Percentiles rank a stretch among this genome's conserved stretches.
These are phyloP conservation scores for Tolypocladium album DNA, from an alignment of 2,329 filamentous ascomycete genomes.

Conservation along the genomic window DNA sequence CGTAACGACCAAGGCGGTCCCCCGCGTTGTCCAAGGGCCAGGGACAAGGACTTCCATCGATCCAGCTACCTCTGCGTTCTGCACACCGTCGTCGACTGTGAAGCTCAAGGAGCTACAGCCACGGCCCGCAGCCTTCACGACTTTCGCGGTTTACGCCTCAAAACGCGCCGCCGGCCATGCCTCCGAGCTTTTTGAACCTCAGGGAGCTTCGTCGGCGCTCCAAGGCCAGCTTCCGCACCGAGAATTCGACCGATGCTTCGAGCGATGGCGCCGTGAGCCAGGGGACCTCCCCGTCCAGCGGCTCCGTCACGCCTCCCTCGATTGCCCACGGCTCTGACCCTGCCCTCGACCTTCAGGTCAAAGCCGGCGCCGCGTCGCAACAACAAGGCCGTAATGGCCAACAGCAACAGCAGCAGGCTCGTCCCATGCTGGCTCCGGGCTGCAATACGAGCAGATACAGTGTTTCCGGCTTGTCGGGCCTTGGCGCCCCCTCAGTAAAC, in stretches of 20 bases:
- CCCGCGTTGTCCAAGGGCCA: not conserved
- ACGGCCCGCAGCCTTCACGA: not conserved
- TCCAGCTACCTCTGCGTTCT: not conserved
- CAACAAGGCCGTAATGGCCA: constrained; percentile 2
- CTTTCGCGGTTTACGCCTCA: not conserved
- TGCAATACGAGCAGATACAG: constrained; percentile 47
- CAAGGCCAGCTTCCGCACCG: constrained; percentile 60
- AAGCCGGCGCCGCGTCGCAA: constrained; percentile 28
- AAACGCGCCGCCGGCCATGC: constrained; percentile 28
- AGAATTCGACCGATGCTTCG: constrained; percentile 49
- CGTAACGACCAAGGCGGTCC: not conserved
- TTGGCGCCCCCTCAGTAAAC: constrained; percentile 43
- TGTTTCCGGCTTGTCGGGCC: constrained; percentile 51
- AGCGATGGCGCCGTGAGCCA: constrained; percentile 48
- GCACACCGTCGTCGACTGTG: not conserved
- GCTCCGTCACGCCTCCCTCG: constrained; percentile 66
- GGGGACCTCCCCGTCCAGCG: constrained; percentile 53
- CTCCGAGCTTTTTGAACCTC: constrained; percentile 54
- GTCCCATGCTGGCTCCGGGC: constrained; percentile 26
- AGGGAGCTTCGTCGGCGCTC: constrained; percentile 70
- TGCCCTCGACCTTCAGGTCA: constrained; percentile 49
- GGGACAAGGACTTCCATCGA: not conserved
- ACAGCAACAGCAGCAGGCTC: constrained; percentile 15
- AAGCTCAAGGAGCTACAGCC: not conserved
- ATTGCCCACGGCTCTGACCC: constrained; percentile 56